Conservation (phyloP, 1,139 yeast genomes). For the Taphrina betulina region DNA sequence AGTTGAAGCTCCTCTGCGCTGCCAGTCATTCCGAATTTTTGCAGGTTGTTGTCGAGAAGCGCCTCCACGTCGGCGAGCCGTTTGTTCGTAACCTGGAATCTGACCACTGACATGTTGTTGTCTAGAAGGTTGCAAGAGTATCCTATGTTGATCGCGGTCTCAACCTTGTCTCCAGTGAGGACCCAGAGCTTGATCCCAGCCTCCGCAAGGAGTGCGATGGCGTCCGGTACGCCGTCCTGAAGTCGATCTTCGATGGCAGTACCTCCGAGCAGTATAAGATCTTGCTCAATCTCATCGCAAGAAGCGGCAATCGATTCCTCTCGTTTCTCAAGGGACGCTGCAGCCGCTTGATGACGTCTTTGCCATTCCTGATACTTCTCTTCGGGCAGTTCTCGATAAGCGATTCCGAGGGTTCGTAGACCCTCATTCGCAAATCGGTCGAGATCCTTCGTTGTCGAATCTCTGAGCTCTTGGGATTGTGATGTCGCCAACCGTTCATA, state of each 20-base stretch:
- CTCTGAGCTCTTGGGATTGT: conserved; percentile 60
- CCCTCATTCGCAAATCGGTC: conserved; percentile 98
- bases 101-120: conserved; percentile 80
- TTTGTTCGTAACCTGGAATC: conserved; percentile 55
- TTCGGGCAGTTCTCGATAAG: conserved; percentile 70
- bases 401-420: conserved; percentile 87
- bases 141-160: conserved; percentile 96
- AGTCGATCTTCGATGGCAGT: conserved; percentile 96
- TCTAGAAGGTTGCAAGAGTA: conserved; percentile 89
- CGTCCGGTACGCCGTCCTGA: conserved; percentile 94
- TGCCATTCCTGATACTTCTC: conserved; percentile 67
- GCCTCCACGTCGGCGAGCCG: conserved; percentile 53
- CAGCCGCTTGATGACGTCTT: conserved; percentile 65
- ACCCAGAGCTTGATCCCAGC: conserved; percentile 98
- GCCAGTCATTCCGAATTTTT: conserved; percentile 64
- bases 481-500: conserved; percentile 64
- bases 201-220: conserved; percentile 75
- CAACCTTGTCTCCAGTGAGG: conserved; percentile 94
- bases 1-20: conserved; percentile 56
- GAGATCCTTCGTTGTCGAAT: conserved; percentile 74
- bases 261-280: conserved; percentile 77
- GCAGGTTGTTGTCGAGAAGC: conserved; percentile 60
- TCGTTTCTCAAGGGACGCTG: conserved; percentile 69
- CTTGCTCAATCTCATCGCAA: conserved; percentile 76
- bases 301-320: conserved; percentile 75